Base-by-base conservation (phyloP, 1,284 basidiomycete genomes). In the Irpex rosettiformis region DNA sequence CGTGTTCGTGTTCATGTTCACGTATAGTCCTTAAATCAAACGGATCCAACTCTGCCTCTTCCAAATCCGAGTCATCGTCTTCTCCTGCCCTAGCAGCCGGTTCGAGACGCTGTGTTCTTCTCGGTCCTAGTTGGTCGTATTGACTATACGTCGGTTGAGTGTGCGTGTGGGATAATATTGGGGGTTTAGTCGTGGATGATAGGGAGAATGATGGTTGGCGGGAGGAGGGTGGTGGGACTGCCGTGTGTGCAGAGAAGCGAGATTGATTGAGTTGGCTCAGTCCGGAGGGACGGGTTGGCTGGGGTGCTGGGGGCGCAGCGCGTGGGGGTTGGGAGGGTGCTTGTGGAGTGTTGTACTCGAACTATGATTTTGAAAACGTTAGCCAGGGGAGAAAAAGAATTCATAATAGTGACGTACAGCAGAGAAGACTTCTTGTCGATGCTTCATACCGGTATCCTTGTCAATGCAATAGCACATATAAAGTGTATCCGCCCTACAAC, bases 391-490 rank as follows among this genome's bases (percentile, higher is more conserved):
- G 22, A 27, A 30, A 43, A 52, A 22, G n/a, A 24, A 8, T 24
- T 10, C 2, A 16, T 7, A 25, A 21, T 18, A 3, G 3, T 8
- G 1, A 79, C 89, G 71, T 69, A 93, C 86, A 42, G 87, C 85
- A 52, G 80, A 75, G 62, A 87, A 88, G 10, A 91, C 89, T 67
- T 91, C 85, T 53, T 84, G 80, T 55, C 82, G 79, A 60, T 84
- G 83, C 51, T 76, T 74, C 45, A 82, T 80, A 0, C 89, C 89
- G 1, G 80, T 75, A 54, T 91, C 90, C 64, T 88, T 85, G 69
- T 95, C 93, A 56, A 96, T 91, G 65, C 92, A 91, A 69, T 93
- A 93, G 68, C 94, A 96, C 43, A 96, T 80, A 69, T 93, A 96
- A 55, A 96, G 69, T 2, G 93, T 88, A 68, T 96, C 93, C 58